Conservation (phyloP, 1,284 basidiomycete genomes). For the Cryptococcus depauperatus region DNA sequence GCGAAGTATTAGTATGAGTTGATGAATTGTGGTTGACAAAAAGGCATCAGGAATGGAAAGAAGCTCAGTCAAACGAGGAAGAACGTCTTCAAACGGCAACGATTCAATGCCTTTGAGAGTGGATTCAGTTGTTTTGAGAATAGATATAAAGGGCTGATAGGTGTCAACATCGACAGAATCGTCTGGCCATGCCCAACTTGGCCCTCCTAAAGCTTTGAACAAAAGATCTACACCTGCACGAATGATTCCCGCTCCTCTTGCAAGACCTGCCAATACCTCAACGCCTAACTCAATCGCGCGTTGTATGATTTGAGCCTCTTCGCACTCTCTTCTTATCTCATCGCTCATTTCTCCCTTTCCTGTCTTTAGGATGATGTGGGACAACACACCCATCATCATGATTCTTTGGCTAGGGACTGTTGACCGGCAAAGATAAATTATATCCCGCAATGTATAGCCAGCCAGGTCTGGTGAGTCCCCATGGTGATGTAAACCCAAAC, state of each 20-base stretch:
- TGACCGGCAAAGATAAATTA: slow-evolving; percentile 73
- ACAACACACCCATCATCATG: slow-evolving; percentile 68
- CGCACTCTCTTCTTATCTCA: slow-evolving; percentile 6
- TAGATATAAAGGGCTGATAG: background rate
- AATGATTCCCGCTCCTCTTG: slow-evolving; percentile 21
- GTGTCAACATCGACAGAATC: background rate
- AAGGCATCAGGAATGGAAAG: slow-evolving; percentile 22
- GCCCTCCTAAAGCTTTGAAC: slow-evolving; percentile 21
- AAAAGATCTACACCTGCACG: slow-evolving; percentile 32
- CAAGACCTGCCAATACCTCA: slow-evolving; percentile 16
- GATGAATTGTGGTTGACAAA: slow-evolving; percentile 31
- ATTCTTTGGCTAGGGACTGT: slow-evolving; percentile 76
- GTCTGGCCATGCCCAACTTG: slow-evolving; percentile 19
- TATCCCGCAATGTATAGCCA: slow-evolving; percentile 80
- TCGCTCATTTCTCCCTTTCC: slow-evolving; percentile 3
- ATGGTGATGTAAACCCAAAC: slow-evolving; percentile 85
- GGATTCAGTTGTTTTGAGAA: slow-evolving; percentile 5
- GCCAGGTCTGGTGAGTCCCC: slow-evolving; percentile 62
- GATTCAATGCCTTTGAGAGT: slow-evolving; percentile 14
- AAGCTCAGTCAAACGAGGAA: slow-evolving; percentile 25
- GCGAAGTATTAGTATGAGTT: slow-evolving; percentile 58
- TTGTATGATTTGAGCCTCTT: slow-evolving; percentile 10
- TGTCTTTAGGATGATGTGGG: slow-evolving; percentile 49
- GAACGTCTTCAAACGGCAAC: slow-evolving; percentile 34
- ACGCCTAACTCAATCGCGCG: slow-evolving; percentile 26